Base-by-base conservation (phyloP, 163 green algal genomes). In the Chloromonas sp. region DNA sequence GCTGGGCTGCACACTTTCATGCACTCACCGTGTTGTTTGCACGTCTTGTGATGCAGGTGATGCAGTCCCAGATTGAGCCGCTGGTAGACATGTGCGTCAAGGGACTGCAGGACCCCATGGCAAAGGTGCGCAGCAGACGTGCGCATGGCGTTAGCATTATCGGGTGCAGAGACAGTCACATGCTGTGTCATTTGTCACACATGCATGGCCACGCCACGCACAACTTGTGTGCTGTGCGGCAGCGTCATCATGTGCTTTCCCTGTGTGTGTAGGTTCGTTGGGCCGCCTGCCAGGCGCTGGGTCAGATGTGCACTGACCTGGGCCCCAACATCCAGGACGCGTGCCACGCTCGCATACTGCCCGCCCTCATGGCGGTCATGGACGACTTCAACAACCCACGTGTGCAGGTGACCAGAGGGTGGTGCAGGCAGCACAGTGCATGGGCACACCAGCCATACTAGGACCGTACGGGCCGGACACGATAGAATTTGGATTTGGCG, bases 291-390 rank as follows among this genome's bases (percentile, higher is more conserved):
- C 97, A 99, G 90, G 96, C 97, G 3, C 87, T 99, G 58, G 97
- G 97, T 1, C 97, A 99, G 93, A 94, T 99, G 92, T 99, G 95
- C 92, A 99, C 96, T 0, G 97, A 99, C 93, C 91, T 99, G 83
- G 95, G 95, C 0, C 97, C 97, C 8, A 93, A 98, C 70, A 87
- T 99, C 60, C 84, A 91, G 87, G 90, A 94, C 1, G 86, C 85
- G 1, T 85, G 94, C 84, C 92, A 95, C 66, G 87, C 88, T 13
- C 83, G 78, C 58, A 91, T 96, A 11, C 85, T 99, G 85, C 96
- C 96, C 0, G 92, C 90, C 14, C 92, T 99, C 14, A 93, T 99
- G 85, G 82, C 76, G 0, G 90, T 94, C 36, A 99, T 99, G 97
- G 93, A 98, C 82, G 94, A 98, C 90, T 96, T 95, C 82, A 77